phyloP scores from a whole-genome alignment of 805 yeast genomes.

The Saitoella complicata region DNA sequence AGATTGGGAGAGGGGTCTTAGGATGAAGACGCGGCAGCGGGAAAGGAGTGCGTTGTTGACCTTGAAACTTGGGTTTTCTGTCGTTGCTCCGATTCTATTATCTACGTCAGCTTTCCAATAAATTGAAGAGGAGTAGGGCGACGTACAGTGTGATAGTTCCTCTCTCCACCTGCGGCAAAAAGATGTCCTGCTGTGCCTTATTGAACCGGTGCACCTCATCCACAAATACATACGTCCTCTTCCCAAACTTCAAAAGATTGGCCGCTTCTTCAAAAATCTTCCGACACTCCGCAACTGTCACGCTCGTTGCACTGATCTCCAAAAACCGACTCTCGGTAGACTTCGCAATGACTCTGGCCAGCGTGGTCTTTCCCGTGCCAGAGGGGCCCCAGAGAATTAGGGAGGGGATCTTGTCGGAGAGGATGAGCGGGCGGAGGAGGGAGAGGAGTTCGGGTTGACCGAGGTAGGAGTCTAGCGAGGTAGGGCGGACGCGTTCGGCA shows the following conservation, averaged over 20 bases:
- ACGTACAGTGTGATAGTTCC: conserved; percentile 50
- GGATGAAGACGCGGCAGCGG: conserved; percentile 63
- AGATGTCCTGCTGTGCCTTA: conserved; percentile 73
- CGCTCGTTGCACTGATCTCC: conserved; percentile 73
- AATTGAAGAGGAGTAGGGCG: background rate
- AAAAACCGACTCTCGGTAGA: conserved; percentile 42
- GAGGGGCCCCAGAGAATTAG: conserved; percentile 91
- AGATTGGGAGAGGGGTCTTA: conserved; percentile 33
- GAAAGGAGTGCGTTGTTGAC: conserved; percentile 69
- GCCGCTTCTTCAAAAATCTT: conserved; percentile 39
- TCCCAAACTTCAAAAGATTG: conserved; percentile 28
- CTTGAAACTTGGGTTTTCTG: conserved; percentile 81
- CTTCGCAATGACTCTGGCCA: conserved; percentile 53
- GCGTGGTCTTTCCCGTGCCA: conserved; percentile 80
- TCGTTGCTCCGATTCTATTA: conserved; percentile 71
- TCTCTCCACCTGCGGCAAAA: conserved; percentile 67
- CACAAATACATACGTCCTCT: conserved; percentile 58
- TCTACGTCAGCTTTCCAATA: background rate
- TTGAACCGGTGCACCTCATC: conserved; percentile 89
- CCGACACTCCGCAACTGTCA: conserved; percentile 49
- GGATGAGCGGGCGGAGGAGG: conserved; percentile 45
- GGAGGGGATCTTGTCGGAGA: conserved; percentile 40
- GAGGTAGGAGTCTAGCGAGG: conserved; percentile 45
- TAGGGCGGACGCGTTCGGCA: conserved; percentile 76
- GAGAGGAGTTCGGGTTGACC: conserved; percentile 78